phyloP scores from a whole-genome alignment of 345 rosid species.

The Ailanthus altissimus region DNA sequence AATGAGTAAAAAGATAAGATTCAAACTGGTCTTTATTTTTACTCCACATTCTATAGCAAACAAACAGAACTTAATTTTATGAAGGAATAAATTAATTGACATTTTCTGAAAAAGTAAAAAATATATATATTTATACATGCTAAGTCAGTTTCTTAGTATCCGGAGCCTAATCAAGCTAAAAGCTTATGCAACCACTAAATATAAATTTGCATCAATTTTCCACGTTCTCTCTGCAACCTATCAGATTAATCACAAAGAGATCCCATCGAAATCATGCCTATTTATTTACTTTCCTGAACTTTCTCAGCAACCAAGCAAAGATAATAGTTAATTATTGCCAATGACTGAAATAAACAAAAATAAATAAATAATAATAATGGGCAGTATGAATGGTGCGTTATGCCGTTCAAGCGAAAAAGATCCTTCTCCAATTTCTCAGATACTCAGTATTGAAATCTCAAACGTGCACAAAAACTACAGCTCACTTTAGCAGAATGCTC shows the following conservation, averaged over 20 bases:
- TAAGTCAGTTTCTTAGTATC: background rate
- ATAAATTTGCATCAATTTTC: background rate
- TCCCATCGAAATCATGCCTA: background rate
- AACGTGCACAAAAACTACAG: background rate
- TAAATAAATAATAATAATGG: background rate
- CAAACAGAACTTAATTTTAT: background rate
- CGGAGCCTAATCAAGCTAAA: background rate
- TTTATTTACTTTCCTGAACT: background rate
- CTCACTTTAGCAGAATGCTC: conserved; percentile 2
- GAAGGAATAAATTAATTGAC: background rate
- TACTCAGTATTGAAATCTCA: background rate
- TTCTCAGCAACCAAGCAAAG: background rate
- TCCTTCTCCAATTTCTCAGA: background rate
- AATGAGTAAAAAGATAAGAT: background rate
- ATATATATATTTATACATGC: background rate
- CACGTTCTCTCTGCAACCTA: conserved; percentile 20
- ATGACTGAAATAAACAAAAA: background rate
- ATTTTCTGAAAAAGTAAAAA: background rate
- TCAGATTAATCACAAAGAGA: background rate
- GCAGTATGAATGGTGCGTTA: no score
- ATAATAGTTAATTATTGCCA: background rate
- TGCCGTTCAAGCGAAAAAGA: no score
- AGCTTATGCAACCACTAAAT: background rate
- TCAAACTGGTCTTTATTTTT: background rate
- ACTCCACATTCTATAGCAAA: background rate